Conservation (phyloP, 805 yeast genomes). For the Suhomyces faveliae region DNA sequence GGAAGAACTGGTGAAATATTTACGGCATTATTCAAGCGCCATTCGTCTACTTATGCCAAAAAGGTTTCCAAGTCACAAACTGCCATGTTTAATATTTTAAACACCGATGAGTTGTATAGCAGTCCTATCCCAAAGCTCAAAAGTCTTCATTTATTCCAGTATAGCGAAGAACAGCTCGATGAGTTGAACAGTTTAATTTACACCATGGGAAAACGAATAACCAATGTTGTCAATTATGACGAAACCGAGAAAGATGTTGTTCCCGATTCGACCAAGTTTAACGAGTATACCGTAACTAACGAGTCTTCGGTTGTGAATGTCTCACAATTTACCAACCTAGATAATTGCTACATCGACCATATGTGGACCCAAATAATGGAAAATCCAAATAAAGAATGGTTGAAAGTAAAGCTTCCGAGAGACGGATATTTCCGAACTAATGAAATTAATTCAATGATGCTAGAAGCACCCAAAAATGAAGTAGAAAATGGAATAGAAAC, state of each 20-base stretch:
- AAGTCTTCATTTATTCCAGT: slow-evolving; percentile 10
- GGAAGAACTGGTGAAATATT: slow-evolving; percentile 9
- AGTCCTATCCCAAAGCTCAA: slow-evolving; percentile 8
- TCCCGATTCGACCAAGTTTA: not conserved
- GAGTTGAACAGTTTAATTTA: slow-evolving; percentile 8
- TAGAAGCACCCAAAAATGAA: not conserved
- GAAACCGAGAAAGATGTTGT: not conserved
- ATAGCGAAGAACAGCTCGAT: slow-evolving; percentile 12
- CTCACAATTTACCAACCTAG: not conserved
- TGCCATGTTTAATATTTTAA: not conserved
- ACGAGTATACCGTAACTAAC: not conserved
- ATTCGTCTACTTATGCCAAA: slow-evolving; percentile 13
- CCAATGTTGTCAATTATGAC: slow-evolving; percentile 8
- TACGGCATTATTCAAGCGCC: slow-evolving; percentile 10
- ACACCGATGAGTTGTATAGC: slow-evolving; percentile 6
- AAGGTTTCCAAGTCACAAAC: slow-evolving; percentile 14
- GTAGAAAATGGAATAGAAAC: too few species aligned
- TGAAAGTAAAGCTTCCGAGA: not conserved
- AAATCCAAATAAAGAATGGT: not conserved
- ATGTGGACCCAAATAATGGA: slow-evolving; percentile 14
- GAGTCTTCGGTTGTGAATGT: not conserved
- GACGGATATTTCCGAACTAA: too few species aligned
- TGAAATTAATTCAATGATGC: too few species aligned
- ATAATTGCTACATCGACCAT: slow-evolving; percentile 10
- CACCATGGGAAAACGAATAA: slow-evolving; percentile 6